A percentile compares a stretch with the other conserved stretches of the same genome.
Conservation (phyloP, 1,284 basidiomycete species). For the Abortiporus biennis region DNA sequence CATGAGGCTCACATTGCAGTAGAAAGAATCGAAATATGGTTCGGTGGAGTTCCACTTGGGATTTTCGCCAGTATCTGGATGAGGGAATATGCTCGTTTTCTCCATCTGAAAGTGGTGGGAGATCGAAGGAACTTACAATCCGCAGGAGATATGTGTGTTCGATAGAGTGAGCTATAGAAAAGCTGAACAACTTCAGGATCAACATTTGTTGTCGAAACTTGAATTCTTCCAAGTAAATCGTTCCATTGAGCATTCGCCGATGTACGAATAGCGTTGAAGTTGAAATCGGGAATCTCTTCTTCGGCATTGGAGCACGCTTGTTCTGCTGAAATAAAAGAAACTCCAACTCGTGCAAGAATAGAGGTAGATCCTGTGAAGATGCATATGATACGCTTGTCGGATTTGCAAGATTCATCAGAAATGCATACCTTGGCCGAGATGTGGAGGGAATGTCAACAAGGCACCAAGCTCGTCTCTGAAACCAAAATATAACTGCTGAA, state of each 20-base stretch:
- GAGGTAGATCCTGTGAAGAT: conserved; percentile 25
- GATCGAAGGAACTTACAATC: conserved; percentile 39
- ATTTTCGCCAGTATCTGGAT: conserved; percentile 61
- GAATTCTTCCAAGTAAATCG: conserved; percentile 45
- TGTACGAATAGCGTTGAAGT: conserved; percentile 41
- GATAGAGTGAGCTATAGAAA: conserved; percentile 60
- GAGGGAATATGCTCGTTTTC: too few species aligned
- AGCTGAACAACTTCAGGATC: conserved; percentile 42
- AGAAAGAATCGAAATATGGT: conserved; percentile 64
- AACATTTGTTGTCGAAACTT: conserved; percentile 45
- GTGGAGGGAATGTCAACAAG: conserved; percentile 42
- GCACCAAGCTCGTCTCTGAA: conserved; percentile 40
- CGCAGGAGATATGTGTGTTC: conserved; percentile 61
- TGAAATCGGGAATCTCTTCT: conserved; percentile 53
- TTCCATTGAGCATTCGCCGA: conserved; percentile 47
- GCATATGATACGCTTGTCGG: background rate
- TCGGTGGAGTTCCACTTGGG: conserved; percentile 59
- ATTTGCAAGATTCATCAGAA: background rate
- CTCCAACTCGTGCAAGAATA: conserved; percentile 49
- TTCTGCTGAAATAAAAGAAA: conserved; percentile 53
- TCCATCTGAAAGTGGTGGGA: too few species aligned
- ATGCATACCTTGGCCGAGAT: conserved; percentile 18
- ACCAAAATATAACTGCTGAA: conserved; percentile 46
- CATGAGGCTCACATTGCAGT: conserved; percentile 48
- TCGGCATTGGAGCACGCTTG: conserved; percentile 58